Base-by-base conservation (phyloP, 1,284 basidiomycete species). In the Microbotryum scabiosae region DNA sequence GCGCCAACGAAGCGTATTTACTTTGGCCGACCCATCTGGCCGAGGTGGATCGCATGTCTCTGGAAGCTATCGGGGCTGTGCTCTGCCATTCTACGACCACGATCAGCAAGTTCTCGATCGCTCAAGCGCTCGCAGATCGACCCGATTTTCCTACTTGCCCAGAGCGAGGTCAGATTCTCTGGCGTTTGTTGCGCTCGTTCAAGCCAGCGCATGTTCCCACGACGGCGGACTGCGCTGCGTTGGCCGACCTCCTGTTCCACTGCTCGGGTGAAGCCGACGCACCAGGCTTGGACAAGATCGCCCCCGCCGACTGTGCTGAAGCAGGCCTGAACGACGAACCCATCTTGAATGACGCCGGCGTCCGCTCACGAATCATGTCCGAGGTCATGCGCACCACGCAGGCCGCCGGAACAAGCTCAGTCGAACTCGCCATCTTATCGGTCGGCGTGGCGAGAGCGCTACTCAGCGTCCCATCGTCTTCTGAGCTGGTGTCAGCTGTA, bases 161-260 rank as follows among this genome's bases (percentile, higher is more conserved):
- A 2, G 51, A 50, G 20, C 20, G 57, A 20, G 47, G 52, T 1
- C 45, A 41, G 2, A 51, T 59, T 8, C 14, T 57, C 0, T 68
- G 66, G 66, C 53, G 60, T 14, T 26, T 68, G 8, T 44, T 59
- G 46, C 50, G 62, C n/a, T 32, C 61, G 48, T 28, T 66, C 14
- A 8, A 45, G 16, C 46, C 41, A 21, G 5, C 23, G 8, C 46
- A 32, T 7, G 9, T 6, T 8, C 46, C 32, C 4, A n/a, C 21
- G 7, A 12, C 30, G 14, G 9, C 43, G 10, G 64, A 64, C 7
- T 26, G 57, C 21, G 26, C 58, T 21, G 60, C 64, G 0, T 65
- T 68, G 30, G 61, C 64, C 50, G 58, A 62, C 14, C 43, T 64
- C 6, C 47, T 66, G 18, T 66, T 51, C 58, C 36, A 58, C 5